Evolutionary conservation across 225 moss, liverwort and hornwort genomes (phyloP).

Genomic region (Bryoerythrophyllum caledonicum): DNA sequence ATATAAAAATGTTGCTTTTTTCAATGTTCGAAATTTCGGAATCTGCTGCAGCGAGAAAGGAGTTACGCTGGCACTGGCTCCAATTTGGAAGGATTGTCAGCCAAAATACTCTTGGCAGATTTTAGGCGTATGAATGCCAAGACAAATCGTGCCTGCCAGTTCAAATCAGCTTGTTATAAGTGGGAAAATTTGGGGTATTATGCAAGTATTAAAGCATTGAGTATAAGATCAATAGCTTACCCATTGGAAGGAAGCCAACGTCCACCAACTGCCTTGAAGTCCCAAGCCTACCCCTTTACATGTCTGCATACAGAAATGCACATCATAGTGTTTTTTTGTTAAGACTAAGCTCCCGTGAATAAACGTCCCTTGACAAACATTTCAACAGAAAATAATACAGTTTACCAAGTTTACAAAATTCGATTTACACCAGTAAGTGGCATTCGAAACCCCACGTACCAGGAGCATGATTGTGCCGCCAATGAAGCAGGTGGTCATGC

Average conservation of each 20-base stretch:
- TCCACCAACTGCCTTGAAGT: constrained; percentile 93
- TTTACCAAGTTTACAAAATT: no score
- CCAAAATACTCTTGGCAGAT: constrained; percentile 65
- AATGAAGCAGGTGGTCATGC: constrained; percentile 85
- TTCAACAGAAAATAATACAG: no score
- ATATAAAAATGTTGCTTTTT: not conserved
- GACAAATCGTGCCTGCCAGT: constrained; percentile 68
- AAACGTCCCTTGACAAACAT: no score
- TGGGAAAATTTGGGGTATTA: not conserved
- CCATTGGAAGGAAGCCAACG: constrained; percentile 81
- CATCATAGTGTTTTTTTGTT: not conserved
- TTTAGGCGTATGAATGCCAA: constrained; percentile 64
- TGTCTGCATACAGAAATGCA: constrained; percentile 30
- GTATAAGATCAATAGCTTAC: constrained; percentile 25
- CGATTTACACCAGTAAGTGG: not conserved
- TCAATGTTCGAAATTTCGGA: not conserved
- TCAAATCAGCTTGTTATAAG: constrained; percentile 9
- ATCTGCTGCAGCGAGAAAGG: not conserved
- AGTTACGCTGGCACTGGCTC: constrained; percentile 14
- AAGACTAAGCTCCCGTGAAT: not conserved
- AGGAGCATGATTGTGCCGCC: constrained; percentile 67
- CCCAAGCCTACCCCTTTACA: constrained; percentile 56
- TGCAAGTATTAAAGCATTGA: not conserved
- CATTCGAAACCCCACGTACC: constrained; percentile 41
- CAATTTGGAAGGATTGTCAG: constrained; percentile 26